Percentiles rank a stretch among this genome's conserved stretches.
Conservation (phyloP, 164 flowering plant genomes). For the Chloranthus sessilifolius region DNA sequence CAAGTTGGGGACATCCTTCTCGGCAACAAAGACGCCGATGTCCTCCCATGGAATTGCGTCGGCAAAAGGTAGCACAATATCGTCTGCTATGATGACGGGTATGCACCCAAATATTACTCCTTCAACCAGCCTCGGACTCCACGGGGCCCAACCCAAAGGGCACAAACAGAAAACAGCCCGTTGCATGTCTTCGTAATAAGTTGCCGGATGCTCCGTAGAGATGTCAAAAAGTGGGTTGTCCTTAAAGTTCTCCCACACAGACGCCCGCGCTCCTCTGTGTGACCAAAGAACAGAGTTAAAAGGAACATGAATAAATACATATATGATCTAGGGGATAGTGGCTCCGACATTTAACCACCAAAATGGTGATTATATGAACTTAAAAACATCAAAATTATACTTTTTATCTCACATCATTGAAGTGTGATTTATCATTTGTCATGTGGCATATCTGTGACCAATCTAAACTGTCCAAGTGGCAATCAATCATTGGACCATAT, state of each 20-base stretch:
- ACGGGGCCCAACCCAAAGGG: constrained; percentile 98
- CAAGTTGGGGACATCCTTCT: constrained; percentile 78
- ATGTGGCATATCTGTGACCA: too few species aligned
- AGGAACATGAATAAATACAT: not conserved
- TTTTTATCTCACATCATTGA: too few species aligned
- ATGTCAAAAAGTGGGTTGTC: constrained; percentile 93
- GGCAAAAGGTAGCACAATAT: constrained; percentile 89
- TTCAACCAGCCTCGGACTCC: constrained; percentile 97
- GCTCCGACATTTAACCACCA: not conserved
- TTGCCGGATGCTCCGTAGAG: constrained; percentile 93
- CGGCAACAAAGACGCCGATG: constrained; percentile 81
- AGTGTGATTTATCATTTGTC: too few species aligned
- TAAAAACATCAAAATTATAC: not conserved
- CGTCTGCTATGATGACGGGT: constrained; percentile 94
- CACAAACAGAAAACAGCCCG: constrained; percentile 91
- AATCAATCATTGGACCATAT: too few species aligned
- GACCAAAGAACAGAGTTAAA: constrained; percentile 3
- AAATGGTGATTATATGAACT: not conserved
- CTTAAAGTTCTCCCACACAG: constrained; percentile 98
- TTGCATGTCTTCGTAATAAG: constrained; percentile 98
- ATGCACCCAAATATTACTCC: constrained; percentile 96
- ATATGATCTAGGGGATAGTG: not conserved
- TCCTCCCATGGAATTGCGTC: constrained; percentile 99
- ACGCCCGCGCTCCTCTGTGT: constrained; percentile 92
- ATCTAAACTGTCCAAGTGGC: too few species aligned